Conservation (phyloP, 345 rosid species). For the Balakata baccata region DNA sequence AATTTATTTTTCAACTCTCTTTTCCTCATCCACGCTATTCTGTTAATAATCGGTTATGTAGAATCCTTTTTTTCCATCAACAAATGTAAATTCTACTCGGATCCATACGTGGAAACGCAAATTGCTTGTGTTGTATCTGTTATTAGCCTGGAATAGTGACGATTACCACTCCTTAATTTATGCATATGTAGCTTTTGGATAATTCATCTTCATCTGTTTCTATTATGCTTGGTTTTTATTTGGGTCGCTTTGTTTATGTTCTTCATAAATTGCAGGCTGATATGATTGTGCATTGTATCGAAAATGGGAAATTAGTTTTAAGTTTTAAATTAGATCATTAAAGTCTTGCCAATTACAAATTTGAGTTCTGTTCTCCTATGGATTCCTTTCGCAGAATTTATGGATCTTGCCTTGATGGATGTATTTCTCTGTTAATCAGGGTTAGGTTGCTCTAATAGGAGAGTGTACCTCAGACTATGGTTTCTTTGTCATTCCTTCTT, state of each 20-base stretch:
- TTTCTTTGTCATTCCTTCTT: constrained; percentile 39
- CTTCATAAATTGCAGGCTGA: neutral
- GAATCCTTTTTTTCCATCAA: neutral
- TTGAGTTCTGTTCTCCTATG: neutral
- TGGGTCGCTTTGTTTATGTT: neutral
- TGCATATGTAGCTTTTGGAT: neutral
- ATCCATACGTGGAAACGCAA: neutral
- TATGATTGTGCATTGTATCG: neutral
- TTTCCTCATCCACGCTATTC: neutral
- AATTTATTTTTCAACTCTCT: neutral
- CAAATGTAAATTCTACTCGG: neutral
- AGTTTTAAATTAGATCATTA: neutral
- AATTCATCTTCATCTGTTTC: neutral
- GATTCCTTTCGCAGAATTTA: neutral
- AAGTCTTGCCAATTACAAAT: neutral
- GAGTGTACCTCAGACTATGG: constrained; percentile 37
- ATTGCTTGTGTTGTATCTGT: neutral
- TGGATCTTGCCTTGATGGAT: neutral
- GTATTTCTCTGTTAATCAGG: constrained; percentile 2
- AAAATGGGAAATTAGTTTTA: neutral
- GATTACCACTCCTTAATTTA: neutral
- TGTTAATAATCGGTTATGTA: neutral
- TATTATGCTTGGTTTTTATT: too few species aligned
- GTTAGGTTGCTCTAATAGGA: neutral
- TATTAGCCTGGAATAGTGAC: too few species aligned